phyloP scores from a whole-genome alignment of 2,329 filamentous ascomycete genomes.

The Arthrinium phaeospermum region DNA sequence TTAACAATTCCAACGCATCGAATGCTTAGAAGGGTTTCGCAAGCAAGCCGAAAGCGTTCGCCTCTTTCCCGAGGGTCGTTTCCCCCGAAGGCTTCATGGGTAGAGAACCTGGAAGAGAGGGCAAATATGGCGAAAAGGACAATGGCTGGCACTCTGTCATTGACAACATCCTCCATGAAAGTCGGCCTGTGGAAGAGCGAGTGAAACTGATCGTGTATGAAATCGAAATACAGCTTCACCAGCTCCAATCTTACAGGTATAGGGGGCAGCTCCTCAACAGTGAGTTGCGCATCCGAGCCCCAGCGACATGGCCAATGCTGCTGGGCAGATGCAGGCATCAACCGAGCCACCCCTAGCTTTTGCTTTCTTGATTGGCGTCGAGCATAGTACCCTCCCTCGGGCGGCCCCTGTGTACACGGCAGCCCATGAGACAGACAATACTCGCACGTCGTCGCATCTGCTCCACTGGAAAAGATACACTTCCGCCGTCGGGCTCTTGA shows the following conservation, averaged over 20 bases:
- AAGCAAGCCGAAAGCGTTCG: slow-evolving; percentile 29
- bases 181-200: slow-evolving; percentile 40
- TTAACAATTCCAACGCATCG: slow-evolving; percentile 43
- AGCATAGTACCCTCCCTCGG: slow-evolving; percentile 24
- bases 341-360: background rate
- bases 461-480: slow-evolving; percentile 19
- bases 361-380: slow-evolving; percentile 19
- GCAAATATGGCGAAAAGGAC: slow-evolving; percentile 36
- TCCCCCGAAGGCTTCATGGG: slow-evolving; percentile 27
- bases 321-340: background rate
- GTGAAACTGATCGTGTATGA: slow-evolving; percentile 42
- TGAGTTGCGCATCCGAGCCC: background rate
- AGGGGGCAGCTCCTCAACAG: slow-evolving; percentile 18
- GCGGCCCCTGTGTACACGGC: slow-evolving; percentile 21
- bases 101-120: slow-evolving; percentile 36
- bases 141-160: slow-evolving; percentile 29
- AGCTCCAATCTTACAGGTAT: slow-evolving; percentile 28
- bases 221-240: slow-evolving; percentile 41
- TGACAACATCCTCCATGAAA: slow-evolving; percentile 32
- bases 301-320: background rate
- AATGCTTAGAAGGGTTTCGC: slow-evolving; percentile 38
- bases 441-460: slow-evolving; percentile 17
- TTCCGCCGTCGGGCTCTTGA: slow-evolving; percentile 22
- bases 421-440: slow-evolving; percentile 23
- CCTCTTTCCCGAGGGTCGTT: slow-evolving; percentile 32